Percentiles rank a stretch among this genome's conserved stretches.
Evolutionary conservation across 2,329 filamentous ascomycete species (phyloP).

Genomic region (Monosporascus sp.): DNA sequence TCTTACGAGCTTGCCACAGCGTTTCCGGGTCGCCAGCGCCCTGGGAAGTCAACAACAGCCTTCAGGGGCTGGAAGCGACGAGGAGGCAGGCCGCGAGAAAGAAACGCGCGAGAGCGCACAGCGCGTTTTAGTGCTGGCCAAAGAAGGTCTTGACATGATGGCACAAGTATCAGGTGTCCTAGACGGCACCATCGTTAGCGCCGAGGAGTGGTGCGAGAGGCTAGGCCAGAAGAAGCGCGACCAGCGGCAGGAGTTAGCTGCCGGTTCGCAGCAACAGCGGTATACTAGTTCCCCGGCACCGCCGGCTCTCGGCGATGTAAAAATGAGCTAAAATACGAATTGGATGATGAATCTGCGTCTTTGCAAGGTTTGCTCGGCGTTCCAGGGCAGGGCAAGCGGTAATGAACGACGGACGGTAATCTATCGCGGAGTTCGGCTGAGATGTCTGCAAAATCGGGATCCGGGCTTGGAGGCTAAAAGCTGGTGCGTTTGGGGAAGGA

Average conservation of each 20-base stretch:
- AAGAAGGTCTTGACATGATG: slow-evolving; percentile 92
- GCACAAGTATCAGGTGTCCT: slow-evolving; percentile 82
- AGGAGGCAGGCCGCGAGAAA: slow-evolving; percentile 33
- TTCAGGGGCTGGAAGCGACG: slow-evolving; percentile 21
- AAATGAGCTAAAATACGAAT: neutral
- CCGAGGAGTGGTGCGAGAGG: slow-evolving; percentile 84
- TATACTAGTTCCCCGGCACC: neutral
- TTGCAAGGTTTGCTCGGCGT: neutral
- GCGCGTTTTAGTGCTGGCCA: slow-evolving; percentile 77
- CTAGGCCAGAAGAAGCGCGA: slow-evolving; percentile 50
- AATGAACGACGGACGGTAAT: neutral
- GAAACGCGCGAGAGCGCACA: slow-evolving; percentile 58
- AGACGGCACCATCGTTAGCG: slow-evolving; percentile 82
- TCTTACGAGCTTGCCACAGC: slow-evolving; percentile 75
- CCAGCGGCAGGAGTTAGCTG: slow-evolving; percentile 22
- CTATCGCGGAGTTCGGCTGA: too few species aligned
- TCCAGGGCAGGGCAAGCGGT: neutral
- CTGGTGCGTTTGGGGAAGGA: too few species aligned
- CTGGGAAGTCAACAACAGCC: slow-evolving; percentile 24
- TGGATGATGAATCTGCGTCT: neutral
- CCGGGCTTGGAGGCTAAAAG: too few species aligned
- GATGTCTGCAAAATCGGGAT: too few species aligned
- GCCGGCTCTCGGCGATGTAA: slow-evolving; percentile 1
- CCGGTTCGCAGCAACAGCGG: slow-evolving; percentile 5
- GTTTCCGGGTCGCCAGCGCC: slow-evolving; percentile 70